Conservation (phyloP, 2,329 filamentous ascomycete genomes). For the Scedosporium boydii region DNA sequence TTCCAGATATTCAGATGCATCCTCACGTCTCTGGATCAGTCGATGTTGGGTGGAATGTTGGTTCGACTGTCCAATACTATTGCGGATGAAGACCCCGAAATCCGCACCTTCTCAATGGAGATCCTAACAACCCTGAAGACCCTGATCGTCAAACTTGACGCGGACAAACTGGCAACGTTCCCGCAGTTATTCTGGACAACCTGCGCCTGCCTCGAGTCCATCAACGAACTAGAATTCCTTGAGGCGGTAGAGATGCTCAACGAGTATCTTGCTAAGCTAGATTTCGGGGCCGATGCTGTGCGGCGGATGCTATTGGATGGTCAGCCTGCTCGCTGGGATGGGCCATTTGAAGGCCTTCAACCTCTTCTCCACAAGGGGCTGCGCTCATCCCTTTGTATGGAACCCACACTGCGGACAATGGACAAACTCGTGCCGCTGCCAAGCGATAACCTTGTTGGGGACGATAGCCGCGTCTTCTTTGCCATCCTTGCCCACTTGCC, state of each 20-base stretch:
- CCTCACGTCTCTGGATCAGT: constrained; percentile 77
- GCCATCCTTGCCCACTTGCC: constrained; percentile 87
- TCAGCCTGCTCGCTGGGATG: constrained; percentile 81
- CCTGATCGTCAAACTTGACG: constrained; percentile 75
- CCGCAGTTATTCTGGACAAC: constrained; percentile 98
- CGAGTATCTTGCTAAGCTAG: constrained; percentile 72
- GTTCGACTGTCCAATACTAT: constrained; percentile 93
- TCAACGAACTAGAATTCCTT: constrained; percentile 90
- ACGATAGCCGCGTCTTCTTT: constrained; percentile 74
- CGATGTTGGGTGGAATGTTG: constrained; percentile 96
- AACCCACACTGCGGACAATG: constrained; percentile 66
- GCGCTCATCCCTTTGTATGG: constrained; percentile 74
- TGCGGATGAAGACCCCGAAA: constrained; percentile 86
- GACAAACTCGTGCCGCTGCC: constrained; percentile 72
- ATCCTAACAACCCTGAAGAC: constrained; percentile 90
- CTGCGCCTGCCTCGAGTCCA: constrained; percentile 90
- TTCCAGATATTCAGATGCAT: constrained; percentile 97
- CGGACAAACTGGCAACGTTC: constrained; percentile 73
- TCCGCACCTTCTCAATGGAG: constrained; percentile 96
- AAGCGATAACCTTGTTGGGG: constrained; percentile 70
- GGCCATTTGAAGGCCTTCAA: constrained; percentile 77
- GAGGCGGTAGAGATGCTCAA: constrained; percentile 89
- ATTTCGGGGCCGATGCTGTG: constrained; percentile 62
- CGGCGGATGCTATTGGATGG: constrained; percentile 64
- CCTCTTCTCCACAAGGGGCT: constrained; percentile 84